Evolutionary conservation across 2,329 filamentous ascomycete species (phyloP), one percentile per base, ranked within the genome.

Genomic region (Colletotrichum cordylinicola): DNA sequence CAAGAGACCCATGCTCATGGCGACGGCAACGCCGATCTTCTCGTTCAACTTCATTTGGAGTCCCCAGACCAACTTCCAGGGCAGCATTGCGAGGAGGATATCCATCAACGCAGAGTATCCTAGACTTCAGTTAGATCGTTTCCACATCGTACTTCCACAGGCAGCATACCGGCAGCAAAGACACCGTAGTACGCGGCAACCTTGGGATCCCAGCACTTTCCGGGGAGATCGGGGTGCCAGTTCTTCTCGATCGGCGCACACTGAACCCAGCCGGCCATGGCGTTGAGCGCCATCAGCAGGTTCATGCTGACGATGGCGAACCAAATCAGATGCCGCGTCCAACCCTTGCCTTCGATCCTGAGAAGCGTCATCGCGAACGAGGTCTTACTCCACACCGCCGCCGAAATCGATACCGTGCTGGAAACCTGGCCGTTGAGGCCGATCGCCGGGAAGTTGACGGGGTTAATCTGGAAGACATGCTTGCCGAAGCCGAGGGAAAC

Each of bases 351-450:
- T 6, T 80, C 77, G 37, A 85, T 80, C 6, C 83, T 80, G 27
- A 85, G 79, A 4, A 85, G 76, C 0, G 84, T 85, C n/a, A 85
- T 78, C 12, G 83, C 83, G 70, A 86, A 84, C 0, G 85, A 85
- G 0, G 84, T 83, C 73, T 86, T 86, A 75, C 83, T 85, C 70
- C 79, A 80, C 1, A 83, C 80, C 6, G 84, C 84, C 2, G 84
- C 81, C 18, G 82, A 76, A n/a, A 85, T 81, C 10, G 82, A 83
- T 58, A 83, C 82, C 6, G 78, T 70, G 4, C 80, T 82, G 6
- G 79, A 78, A 6, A 83, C 70, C 33, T 82, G 82, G 33, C 80
- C 81, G 24, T 79, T 73, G 35, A 81, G 72, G n/a, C 71, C 61
- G 6, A 75, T 62, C 24, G 24, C 9, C 12, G 74, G 58, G 52